These are phyloP conservation scores for Artemisia annua DNA, from an alignment of 129 eudicot species.

Conservation along the genomic window DNA sequence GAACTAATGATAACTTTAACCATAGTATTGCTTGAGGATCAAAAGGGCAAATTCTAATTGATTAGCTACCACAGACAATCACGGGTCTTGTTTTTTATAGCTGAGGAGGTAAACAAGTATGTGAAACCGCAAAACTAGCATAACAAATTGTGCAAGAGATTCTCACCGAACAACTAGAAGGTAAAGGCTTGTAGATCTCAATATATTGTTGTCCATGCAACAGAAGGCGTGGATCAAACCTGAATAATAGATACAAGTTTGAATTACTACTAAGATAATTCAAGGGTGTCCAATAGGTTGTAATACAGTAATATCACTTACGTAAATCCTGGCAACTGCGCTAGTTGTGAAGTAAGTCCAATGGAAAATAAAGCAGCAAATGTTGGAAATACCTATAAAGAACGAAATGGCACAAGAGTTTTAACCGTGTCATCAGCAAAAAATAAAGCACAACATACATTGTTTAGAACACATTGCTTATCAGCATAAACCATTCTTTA, in stretches of 20 bases:
- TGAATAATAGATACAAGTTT: conserved; percentile 25
- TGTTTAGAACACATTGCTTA: conserved; percentile 4
- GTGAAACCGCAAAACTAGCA: background rate
- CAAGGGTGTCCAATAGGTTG: background rate
- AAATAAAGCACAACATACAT: background rate
- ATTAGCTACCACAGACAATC: too few relatives aligned
- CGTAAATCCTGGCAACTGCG: conserved; percentile 65
- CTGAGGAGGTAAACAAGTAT: background rate
- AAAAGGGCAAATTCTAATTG: background rate
- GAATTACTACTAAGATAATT: background rate
- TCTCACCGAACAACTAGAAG: conserved; percentile 69
- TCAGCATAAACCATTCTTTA: background rate
- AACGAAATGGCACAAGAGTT: conserved; percentile 4
- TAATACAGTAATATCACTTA: conserved; percentile 38
- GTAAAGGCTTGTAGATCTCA: conserved; percentile 88
- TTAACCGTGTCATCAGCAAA: background rate
- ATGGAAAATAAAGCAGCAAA: conserved; percentile 69
- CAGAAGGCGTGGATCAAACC: conserved; percentile 93
- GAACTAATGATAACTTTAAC: conserved; percentile 1
- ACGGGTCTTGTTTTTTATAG: background rate
- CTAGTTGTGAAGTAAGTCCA: conserved; percentile 37
- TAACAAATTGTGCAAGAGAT: conserved; percentile 21
- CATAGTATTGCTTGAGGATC: background rate
- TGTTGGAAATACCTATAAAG: conserved; percentile 85
- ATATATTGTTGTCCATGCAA: conserved; percentile 94